These are phyloP conservation scores for peach (Prunus persica) DNA, from an alignment of 306 rosid genomes.

Conservation along the genomic window Prunus_persica_NCBIv2 NC_034010.1:1266501-1267000, in stretches of 20 bases:
- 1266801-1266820: constrained; percentile 16
- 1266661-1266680: constrained; percentile 68
- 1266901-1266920: constrained; percentile 67
- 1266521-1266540: constrained; percentile 66
- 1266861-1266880: constrained; percentile 82
- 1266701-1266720: constrained; percentile 85
- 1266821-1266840: constrained; percentile 75
- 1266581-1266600: constrained; percentile 9
- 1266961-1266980: constrained; percentile 67
- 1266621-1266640: constrained; percentile 72
- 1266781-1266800: neutral
- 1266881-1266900: constrained; percentile 52
- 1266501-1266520: constrained; percentile 61
- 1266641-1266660: constrained; percentile 61
- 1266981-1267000: constrained; percentile 60
- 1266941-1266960: constrained; percentile 85
- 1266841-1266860: constrained; percentile 55
- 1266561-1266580: constrained; percentile 26
- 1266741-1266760: constrained; percentile 53
- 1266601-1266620: neutral
- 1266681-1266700: constrained; percentile 73
- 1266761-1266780: constrained; percentile 5
- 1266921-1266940: constrained; percentile 89
- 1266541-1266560: constrained; percentile 19
- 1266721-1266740: constrained; percentile 93